Percentiles rank a stretch among this genome's conserved stretches.
These are phyloP conservation scores for Collybia mongolica DNA, from an alignment of 768 basidiomycete genomes.

Conservation along the genomic window DNA sequence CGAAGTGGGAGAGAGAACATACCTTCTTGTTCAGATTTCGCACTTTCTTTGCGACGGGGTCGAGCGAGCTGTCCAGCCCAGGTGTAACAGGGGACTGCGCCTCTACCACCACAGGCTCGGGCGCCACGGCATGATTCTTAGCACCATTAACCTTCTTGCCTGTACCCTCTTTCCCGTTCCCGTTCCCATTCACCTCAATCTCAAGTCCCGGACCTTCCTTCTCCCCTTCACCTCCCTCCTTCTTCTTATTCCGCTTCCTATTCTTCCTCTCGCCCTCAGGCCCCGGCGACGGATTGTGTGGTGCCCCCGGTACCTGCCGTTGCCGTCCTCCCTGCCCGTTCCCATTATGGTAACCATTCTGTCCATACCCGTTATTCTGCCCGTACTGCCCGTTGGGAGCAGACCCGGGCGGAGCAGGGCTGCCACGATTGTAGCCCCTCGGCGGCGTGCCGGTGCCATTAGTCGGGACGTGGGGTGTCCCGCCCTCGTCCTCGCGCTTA, in stretches of 20 bases:
- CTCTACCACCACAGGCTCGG: conserved; percentile 17
- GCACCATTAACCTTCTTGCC: conserved; percentile 7
- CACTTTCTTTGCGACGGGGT: conserved; percentile 87
- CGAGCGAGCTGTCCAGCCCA: conserved; percentile 56
- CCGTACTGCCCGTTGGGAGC: conserved; percentile 28
- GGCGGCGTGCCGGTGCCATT: conserved; percentile 59
- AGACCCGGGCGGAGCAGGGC: conserved; percentile 53
- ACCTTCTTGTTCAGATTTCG: conserved; percentile 97
- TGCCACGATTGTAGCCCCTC: conserved; percentile 50
- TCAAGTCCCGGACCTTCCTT: conserved; percentile 19
- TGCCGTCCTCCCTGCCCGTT: conserved; percentile 37
- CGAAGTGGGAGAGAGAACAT: conserved; percentile 15
- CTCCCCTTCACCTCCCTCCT: conserved; percentile 44
- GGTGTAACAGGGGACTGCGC: conserved; percentile 51
- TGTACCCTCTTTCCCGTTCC: conserved; percentile 29
- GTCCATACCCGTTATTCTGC: conserved; percentile 25
- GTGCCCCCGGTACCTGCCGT: conserved; percentile 76
- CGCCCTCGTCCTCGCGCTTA: conserved; percentile 91
- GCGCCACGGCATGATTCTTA: conserved; percentile 8
- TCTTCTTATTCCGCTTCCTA: conserved; percentile 48
- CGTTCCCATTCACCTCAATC: conserved; percentile 41
- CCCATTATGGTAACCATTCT: conserved; percentile 29
- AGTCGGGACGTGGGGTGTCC: conserved; percentile 48
- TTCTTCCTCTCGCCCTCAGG: conserved; percentile 35
- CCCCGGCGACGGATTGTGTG: conserved; percentile 37